Base-by-base conservation (phyloP, 108 stramenopile genomes). In the Bacterosira constricta region DNA sequence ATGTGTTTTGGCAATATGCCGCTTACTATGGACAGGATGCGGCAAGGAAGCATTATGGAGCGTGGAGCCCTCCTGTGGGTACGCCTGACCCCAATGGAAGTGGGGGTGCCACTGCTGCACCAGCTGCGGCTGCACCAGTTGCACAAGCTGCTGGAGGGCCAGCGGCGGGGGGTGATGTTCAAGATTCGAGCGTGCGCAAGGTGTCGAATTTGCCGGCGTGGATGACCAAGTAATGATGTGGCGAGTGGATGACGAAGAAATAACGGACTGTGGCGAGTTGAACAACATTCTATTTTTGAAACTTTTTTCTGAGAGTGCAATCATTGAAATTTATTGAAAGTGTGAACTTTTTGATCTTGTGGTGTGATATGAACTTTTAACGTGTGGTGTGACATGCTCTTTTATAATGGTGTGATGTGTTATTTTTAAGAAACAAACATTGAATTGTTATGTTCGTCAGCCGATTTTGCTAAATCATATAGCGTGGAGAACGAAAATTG, bases 141-240 rank as follows among this genome's bases (percentile, higher is more conserved):
- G 31, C 79, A 3, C 31, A 69, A 37, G 25, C 64, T 2, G 30
- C 80, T n/a, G 63, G 52, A 25, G 64, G 69, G 30, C 20, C 64
- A 26, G 38, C 46, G 42, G 71, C 56, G 41, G 11, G 55, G 50
- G 26, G 45, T 12, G 74, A 64, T 34, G 53, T 80, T 27, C 88
- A 88, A 39, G 94, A 95, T 56, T 86, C 94, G 18, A 86, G 94
- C 54, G 80, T 82, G 23, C 77, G 94, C 37, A 90, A 80, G 53
- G 94, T 95, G 4, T 90, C 88, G 4, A 95, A 95, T 75, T 71
- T 95, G 18, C 94, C 94, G 26, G 94, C 94, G 6, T 95, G 94
- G 94, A 95, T 95, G 94, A 94, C 88, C 21, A 78, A 86, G 69
- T 35, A 69, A 10, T 37, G 36, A 20, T 4, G 20, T 15, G n/a